Percentiles rank a stretch among this genome's conserved stretches.
Conservation (phyloP, 2,329 filamentous ascomycete genomes). For the Aspergillus tamarii region DNA sequence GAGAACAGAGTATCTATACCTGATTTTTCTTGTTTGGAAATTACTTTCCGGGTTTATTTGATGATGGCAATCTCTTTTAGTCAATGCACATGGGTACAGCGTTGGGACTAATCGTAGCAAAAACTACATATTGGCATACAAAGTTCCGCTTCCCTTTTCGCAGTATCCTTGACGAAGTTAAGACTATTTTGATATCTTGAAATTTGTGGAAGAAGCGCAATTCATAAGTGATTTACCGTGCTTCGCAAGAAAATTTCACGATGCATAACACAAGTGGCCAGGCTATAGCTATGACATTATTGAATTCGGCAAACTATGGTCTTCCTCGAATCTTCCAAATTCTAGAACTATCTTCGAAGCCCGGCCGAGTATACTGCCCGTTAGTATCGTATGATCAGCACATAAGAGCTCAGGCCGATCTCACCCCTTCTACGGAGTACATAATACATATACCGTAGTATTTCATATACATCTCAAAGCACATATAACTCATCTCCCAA, state of each 20-base stretch:
- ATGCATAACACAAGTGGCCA: background rate
- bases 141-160: background rate
- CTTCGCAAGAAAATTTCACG: background rate
- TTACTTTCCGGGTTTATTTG: background rate
- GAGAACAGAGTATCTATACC: slow-evolving; percentile 38
- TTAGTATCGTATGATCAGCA: background rate
- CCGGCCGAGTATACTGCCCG: background rate
- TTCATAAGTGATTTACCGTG: background rate
- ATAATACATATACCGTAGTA: background rate
- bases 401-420: background rate
- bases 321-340: background rate
- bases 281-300: background rate
- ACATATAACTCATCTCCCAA: background rate
- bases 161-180: background rate
- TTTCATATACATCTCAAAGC: background rate
- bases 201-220: background rate
- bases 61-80: background rate
- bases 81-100: background rate
- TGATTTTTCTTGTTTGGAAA: slow-evolving; percentile 10
- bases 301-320: background rate
- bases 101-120: background rate
- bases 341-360: background rate
- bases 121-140: background rate
- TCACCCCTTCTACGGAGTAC: background rate
- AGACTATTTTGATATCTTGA: background rate